Base-by-base conservation (phyloP, 148 eudicot genomes). In the Fagopyrum homotropicum region DNA sequence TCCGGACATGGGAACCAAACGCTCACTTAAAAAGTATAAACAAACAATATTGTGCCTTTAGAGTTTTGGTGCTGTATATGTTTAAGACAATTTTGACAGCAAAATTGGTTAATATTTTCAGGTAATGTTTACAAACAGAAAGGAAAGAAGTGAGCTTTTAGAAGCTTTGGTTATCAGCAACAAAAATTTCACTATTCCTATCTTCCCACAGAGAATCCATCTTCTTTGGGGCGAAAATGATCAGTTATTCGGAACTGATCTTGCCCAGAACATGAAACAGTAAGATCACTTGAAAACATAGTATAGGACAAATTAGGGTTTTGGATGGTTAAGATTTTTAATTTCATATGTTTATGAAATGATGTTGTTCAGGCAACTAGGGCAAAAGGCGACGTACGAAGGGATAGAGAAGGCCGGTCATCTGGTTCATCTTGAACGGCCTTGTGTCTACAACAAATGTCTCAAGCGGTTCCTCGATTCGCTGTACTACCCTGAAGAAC, bases 171-270 rank as follows among this genome's bases (percentile, higher is more conserved):
- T 92, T 35, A 88, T 95, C 70, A 86, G 89, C 84, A 83, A 87
- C 75, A 84, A 87, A 82, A 87, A 92, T 73, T 81, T 88, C 40
- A 78, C 77, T 44, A 85, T 90, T 48, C 92, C 96, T 46, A 73
- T 69, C 30, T 95, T 95, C 44, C 73, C 81, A 35, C 80, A 91
- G 96, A 85, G 75, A 85, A 95, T 92, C 63, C 99, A 92, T 86
- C 94, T 95, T 30, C 79, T 95, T 19, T 95, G 97, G 99, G 99
- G 99, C 11, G 96, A 92, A 76, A 83, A 85, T 44, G 99, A 95
- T 81, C 97, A 92, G 73, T 85, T 95, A 61, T 95, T 95, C 85
- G 84, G 84, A 72, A 56, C 82, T 56, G 96, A 90, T 64, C 92
- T 82, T 56, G 99, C 99, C 61, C 85, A 82, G 73, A 85, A 86